phyloP scores from a whole-genome alignment of 1,284 basidiomycete genomes.

The Malassezia arunalokei region DNA sequence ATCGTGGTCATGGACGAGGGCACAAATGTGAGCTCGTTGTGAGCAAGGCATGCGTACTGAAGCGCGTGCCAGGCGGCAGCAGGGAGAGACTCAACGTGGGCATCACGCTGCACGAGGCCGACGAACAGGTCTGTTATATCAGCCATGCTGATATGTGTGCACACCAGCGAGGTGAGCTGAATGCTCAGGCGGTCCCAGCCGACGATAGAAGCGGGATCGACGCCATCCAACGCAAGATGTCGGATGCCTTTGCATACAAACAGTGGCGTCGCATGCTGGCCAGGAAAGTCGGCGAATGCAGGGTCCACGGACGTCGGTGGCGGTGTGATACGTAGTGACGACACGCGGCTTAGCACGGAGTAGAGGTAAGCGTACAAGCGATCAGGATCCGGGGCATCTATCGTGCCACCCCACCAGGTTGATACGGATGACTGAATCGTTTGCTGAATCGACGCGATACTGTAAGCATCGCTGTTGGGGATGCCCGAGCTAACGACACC shows the following conservation, averaged over 20 bases:
- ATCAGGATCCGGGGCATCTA: conserved; percentile 50
- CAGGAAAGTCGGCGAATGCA: conserved; percentile 58
- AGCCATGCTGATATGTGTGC: conserved; percentile 65
- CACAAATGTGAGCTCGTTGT: conserved; percentile 72
- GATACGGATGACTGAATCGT: conserved; percentile 63
- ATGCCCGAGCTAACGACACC: not conserved
- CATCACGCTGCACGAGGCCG: conserved; percentile 61
- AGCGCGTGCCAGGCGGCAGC: conserved; percentile 65
- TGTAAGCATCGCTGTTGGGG: conserved; percentile 54
- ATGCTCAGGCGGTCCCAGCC: conserved; percentile 72
- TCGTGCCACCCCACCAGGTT: conserved; percentile 41
- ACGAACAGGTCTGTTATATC: conserved; percentile 71
- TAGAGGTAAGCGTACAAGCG: conserved; percentile 66
- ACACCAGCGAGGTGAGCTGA: conserved; percentile 60
- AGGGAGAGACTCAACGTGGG: conserved; percentile 50
- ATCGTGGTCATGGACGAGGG: conserved; percentile 51
- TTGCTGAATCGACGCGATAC: conserved; percentile 63
- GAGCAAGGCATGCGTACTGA: conserved; percentile 63
- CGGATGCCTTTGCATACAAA: conserved; percentile 71
- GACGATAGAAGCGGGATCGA: conserved; percentile 68
- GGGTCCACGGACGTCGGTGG: conserved; percentile 50
- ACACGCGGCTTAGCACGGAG: conserved; percentile 73
- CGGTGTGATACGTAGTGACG: conserved; percentile 52
- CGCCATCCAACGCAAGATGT: conserved; percentile 60
- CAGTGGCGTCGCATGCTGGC: conserved; percentile 64